Conservation (phyloP, 2,329 filamentous ascomycete genomes). For the Cladosporium sp. region DNA sequence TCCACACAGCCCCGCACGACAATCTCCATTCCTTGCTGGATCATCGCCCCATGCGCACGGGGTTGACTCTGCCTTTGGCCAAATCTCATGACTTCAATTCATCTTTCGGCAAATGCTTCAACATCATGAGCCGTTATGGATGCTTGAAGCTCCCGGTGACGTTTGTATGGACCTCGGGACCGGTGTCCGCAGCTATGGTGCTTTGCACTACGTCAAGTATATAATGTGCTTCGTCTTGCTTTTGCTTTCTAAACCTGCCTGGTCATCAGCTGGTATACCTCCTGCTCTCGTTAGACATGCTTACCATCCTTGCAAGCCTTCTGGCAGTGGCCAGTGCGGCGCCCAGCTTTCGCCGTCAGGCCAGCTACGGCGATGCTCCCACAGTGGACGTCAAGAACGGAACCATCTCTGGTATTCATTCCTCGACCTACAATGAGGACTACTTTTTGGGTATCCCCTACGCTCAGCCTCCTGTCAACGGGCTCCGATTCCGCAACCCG, state of each 20-base stretch:
- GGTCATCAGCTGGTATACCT: conserved; percentile 1
- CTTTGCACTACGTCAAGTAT: neutral
- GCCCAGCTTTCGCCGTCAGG: conserved; percentile 8
- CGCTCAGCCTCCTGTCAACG: conserved; percentile 32
- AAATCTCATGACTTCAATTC: conserved; percentile 8
- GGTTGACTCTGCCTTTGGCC: conserved; percentile 6
- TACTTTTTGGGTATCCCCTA: conserved; percentile 43
- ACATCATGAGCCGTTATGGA: neutral
- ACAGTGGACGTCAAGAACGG: conserved; percentile 41
- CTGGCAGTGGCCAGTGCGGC: conserved; percentile 12
- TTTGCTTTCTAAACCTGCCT: neutral
- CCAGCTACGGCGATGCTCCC: conserved; percentile 21
- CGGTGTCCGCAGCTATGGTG: neutral
- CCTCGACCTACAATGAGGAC: conserved; percentile 41
- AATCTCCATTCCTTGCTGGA: conserved; percentile 12
- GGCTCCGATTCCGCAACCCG: conserved; percentile 31
- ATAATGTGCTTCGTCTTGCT: neutral
- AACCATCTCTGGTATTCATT: conserved; percentile 37
- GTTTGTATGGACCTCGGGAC: neutral
- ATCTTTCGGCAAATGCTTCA: neutral
- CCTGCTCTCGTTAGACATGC: neutral
- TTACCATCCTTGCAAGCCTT: conserved; percentile 12
- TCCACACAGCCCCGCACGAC: conserved; percentile 10
- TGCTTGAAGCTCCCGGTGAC: conserved; percentile 3
- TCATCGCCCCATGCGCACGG: conserved; percentile 9